Evolutionary conservation across 108 stramenopile genomes (phyloP), one percentile per base, ranked within the genome.

Genomic region (Chaetoceros tenuissimus): DNA sequence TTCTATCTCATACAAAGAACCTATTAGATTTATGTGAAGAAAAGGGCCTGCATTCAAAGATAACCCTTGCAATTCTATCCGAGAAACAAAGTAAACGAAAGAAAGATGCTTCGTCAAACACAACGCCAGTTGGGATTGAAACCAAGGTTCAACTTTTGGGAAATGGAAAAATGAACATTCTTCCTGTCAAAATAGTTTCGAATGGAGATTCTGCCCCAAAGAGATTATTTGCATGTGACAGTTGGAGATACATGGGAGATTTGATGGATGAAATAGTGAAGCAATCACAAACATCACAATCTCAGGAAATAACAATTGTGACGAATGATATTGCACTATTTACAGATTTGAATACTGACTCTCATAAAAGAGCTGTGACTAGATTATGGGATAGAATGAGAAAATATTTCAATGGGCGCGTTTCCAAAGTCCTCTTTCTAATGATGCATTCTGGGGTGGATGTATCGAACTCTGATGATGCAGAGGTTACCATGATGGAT

Each of bases 251-350:
- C 3, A 7, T 49, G 21, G 48, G 48, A 3, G 48, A 49, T 23
- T n/a, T 49, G 5, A n/a, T 49, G 7, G 48, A 23, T 17, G 48
- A 17, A n/a, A 49, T n/a, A 23, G 48, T 49, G 48, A 49, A 49
- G 7, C 48, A 49, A 23, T 49, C 48, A 23, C 13, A 49, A n/a
- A 23, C 18, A n/a, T 5, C 8, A 10, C 22, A 20, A 46, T 47
- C 65, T 18, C 19, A 57, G 31, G 21, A 26, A 13, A 47, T 66
- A 1, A 65, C 64, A 1, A 44, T 72, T 8, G 22, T 73, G 22
- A 73, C 72, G 8, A 68, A 63, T 28, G 48, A 68, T 30, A 45
- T 68, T 1, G 52, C 67, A 1, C 28, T 64, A 25, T 48, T 68
- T 51, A 44, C 49, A 27, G 67, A 73, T 46, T 47, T 24, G 1